Evolutionary conservation across 2,329 filamentous ascomycete species (phyloP), one percentile per base, ranked within the genome.

Genomic region (Ceratocystis diversiconidia): DNA sequence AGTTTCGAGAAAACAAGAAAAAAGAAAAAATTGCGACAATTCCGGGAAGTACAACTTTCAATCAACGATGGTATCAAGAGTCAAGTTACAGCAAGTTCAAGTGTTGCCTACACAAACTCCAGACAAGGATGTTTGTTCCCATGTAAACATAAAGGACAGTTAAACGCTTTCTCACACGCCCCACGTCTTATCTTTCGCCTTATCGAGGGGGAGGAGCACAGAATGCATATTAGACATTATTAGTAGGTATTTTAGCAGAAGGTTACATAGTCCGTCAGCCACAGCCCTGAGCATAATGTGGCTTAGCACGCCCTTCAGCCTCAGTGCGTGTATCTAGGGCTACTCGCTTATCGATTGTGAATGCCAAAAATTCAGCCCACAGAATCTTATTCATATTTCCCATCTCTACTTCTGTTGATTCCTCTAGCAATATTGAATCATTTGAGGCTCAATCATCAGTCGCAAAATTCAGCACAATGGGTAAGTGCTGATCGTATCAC

Each of bases 391-490:
- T 63, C 63, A 32, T 52, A 46, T 62, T 67, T 65, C 60, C 64
- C 22, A 55, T 44, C 41, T 55, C 48, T 65, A 65, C 59, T 65
- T 61, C 55, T 36, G 28, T 61, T 44, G 63, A 57, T 48, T 60
- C 50, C 63, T 65, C 60, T 62, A 61, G 66, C 63, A 67, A 30
- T 63, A 67, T 65, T 43, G 66, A 50, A 67, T 65, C 63, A 67
- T 46, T 19, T 65, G 66, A 67, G 66, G 66, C 64, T 63, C 63
- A 67, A 67, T 55, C 66, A 67, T 62, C 60, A 67, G 66, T 61
- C 61, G 36, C 61, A 63, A 68, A 68, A 61, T 59, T 52, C 61
- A 65, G 52, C 63, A 66, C 65, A 68, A 68, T 68, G 66, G 66
- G 66, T 68, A 68, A 63, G 66, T 66, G 19, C 2, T 22, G n/a